Conservation (phyloP, 1,284 basidiomycete species). For the Psilocybe mexicana region DNA sequence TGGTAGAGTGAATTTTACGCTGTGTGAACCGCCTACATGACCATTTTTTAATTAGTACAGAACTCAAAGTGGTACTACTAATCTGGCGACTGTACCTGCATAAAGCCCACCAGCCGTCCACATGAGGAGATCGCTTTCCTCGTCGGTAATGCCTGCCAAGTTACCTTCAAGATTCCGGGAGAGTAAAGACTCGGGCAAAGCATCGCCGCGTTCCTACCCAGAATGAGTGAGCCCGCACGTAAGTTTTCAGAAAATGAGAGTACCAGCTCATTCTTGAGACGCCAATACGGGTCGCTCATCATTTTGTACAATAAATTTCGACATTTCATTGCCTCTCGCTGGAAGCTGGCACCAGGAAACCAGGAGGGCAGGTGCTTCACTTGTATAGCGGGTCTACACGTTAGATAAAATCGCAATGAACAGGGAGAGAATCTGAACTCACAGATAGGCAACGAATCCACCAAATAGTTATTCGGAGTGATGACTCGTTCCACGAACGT, state of each 20-base stretch:
- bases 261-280: background rate
- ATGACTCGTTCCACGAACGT: background rate
- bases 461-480: slow-evolving; percentile 3
- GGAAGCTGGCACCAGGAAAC: slow-evolving; percentile 4
- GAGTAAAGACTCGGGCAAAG: background rate
- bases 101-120: slow-evolving; percentile 5
- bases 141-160: background rate
- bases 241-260: too few species aligned
- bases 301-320: background rate
- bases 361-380: background rate
- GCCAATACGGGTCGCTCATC: background rate
- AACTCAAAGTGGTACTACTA: too few species aligned
- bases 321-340: background rate
- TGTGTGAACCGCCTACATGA: background rate
- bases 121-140: slow-evolving; percentile 1
- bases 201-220: too few species aligned
- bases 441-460: slow-evolving; percentile 5
- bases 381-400: background rate
- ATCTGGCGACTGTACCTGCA: background rate
- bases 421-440: background rate
- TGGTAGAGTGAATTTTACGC: background rate
- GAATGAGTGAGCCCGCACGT: too few species aligned
- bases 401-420: background rate
- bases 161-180: background rate
- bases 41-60: too few species aligned